Conservation (phyloP, 2,329 filamentous ascomycete species). For the Pseudogymnoascus sp. region DNA sequence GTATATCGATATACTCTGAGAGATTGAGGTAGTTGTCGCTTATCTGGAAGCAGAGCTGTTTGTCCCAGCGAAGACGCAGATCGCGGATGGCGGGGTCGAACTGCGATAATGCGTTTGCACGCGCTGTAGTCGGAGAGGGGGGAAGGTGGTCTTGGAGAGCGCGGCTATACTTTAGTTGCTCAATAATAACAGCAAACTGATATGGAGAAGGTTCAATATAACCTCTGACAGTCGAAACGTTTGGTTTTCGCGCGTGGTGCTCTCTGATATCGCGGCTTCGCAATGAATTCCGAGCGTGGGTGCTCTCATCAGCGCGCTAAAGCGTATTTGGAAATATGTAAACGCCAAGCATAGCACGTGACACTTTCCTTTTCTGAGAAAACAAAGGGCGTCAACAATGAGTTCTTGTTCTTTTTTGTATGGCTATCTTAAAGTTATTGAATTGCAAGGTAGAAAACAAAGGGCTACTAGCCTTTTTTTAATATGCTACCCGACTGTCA, state of each 20-base stretch:
- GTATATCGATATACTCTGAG: conserved; percentile 2
- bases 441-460: not conserved
- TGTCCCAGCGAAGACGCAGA: not conserved
- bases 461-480: not conserved
- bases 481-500: not conserved
- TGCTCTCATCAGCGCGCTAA: conserved; percentile 7
- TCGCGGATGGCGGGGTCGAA: conserved; percentile 6
- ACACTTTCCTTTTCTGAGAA: not conserved
- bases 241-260: not conserved
- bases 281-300: conserved; percentile 9
- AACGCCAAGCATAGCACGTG: conserved; percentile 6
- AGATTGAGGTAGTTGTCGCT: conserved; percentile 10
- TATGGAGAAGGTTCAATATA: conserved; percentile 8
- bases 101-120: conserved; percentile 1
- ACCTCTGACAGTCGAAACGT: conserved; percentile 3
- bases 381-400: not conserved
- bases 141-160: not conserved
- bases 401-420: not conserved
- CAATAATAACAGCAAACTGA: not conserved
- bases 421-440: not conserved
- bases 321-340: not conserved
- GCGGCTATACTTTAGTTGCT: not conserved
- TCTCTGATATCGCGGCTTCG: conserved; percentile 10
- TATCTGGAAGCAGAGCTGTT: conserved; percentile 9
- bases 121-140: not conserved